Evolutionary conservation across 1,284 basidiomycete species (phyloP), one percentile per base, ranked within the genome.

Genomic region (Stygiomarasmius scandens): DNA sequence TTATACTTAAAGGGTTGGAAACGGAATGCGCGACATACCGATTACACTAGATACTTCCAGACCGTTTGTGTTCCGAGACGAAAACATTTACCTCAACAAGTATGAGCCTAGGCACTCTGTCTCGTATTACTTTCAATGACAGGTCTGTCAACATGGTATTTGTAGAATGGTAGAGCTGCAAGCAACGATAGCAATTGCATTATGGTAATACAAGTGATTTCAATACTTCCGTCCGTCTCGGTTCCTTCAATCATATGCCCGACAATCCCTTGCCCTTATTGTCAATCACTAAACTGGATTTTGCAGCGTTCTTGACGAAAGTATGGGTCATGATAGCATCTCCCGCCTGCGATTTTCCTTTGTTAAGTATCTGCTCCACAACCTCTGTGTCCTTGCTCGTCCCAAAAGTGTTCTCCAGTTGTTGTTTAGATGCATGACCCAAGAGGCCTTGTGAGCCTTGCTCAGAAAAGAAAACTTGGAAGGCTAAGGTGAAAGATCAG

Each of bases 401-500:
- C 32, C 81, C 86, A 64, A 93, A 93, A 24, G 74, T 75, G 59
- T 74, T 86, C 51, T 92, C 89, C 44, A 93, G 82, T 67, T 92
- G 86, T 67, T 93, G 91, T 50, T 88, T 85, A 16, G 91, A 93
- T 6, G 89, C 80, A 55, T 78, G 76, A 29, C 86, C 83, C 44
- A 92, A 80, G 48, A 84, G 69, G 8, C 92, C 92, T 70, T 92
- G 90, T 10, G 80, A 71, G 11, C 91, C 92, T 69, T 91, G 88
- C 23, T 71, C 71, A 22, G 87, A 89, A 68, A 81, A 76, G 69
- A 77, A 80, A 45, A 81, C 69, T 16, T 69, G 49, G 67, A 83
- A 85, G 3, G 82, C 84, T 85, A 51, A 36, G 24, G 27, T 44
- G n/a, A n/a, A 22, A 10, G 49, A 61, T 11, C 58, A 50, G 24